Evolutionary conservation across 225 moss, liverwort and hornwort genomes (phyloP), one percentile per base, ranked within the genome.

Genomic region (Bryoerythrophyllum caledonicum): DNA sequence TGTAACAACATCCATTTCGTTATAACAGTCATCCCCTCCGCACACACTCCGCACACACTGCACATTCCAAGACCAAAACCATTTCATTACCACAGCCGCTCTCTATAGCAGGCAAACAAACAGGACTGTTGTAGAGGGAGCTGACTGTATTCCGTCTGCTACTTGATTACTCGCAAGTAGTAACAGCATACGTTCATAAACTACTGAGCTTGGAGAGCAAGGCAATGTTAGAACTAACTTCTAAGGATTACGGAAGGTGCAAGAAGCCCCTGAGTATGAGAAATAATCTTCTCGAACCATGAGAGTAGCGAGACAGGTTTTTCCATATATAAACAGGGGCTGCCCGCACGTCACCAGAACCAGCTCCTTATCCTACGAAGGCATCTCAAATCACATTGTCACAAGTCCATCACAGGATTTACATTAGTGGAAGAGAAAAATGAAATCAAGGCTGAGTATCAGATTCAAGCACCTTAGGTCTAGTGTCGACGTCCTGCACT

Each of bases 401-500:
- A 46, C 24, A 37, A 40, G 58, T 57, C 55, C 49, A 70, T 70
- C 32, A 64, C 58, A 64, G 38, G 15, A 28, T 28, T 28, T 24
- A 66, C 44, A 60, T 61, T 41, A 55, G n/a, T 20, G n/a, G 58
- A n/a, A 25, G 73, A 32, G 52, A 17, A 53, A 20, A 44, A 20
- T 28, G 19, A 23, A 66, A 67, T 55, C 21, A 25, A 48, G 70
- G 41, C 52, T 60, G 60, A 75, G 79, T 53, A 74, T 44, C 44
- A 64, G 58, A 25, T 70, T 26, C 19, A 60, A 75, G 82, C 53
- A 82, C 82, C 79, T 75, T 75, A 79, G 27, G 21, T 21, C 13
- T 23, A 70, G 20, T 25, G 24, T 34, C 21, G 9, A 26, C 21
- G 9, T 34, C 15, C 58, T 58, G 19, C 7, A 35, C 44, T 67